phyloP scores from a whole-genome alignment of 2,329 filamentous ascomycete species.

The Triangularia setosa region DNA sequence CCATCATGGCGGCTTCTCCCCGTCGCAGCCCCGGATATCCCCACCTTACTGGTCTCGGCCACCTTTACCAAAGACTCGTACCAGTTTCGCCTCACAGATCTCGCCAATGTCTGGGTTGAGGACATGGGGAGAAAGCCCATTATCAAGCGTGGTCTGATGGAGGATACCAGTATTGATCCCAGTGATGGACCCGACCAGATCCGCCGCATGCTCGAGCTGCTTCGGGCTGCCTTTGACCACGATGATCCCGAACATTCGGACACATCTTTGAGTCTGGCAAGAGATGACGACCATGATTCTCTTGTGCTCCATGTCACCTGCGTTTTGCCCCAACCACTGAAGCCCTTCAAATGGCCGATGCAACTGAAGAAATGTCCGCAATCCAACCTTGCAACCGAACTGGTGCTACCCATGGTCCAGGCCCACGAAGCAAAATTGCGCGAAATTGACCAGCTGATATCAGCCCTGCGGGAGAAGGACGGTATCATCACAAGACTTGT shows the following conservation, averaged over 20 bases:
- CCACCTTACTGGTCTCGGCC: conserved; percentile 61
- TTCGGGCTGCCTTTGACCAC: conserved; percentile 50
- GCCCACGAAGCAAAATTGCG: conserved; percentile 38
- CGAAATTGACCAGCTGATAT: conserved; percentile 42
- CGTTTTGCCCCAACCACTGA: conserved; percentile 58
- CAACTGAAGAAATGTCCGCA: conserved; percentile 46
- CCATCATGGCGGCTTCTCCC: conserved; percentile 48
- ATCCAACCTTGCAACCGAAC: conserved; percentile 42
- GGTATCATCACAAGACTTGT: conserved; percentile 46
- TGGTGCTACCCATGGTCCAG: conserved; percentile 51
- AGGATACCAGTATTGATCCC: conserved; percentile 70
- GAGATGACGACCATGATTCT: conserved; percentile 36
- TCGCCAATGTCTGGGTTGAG: conserved; percentile 71
- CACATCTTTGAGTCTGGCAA: conserved; percentile 43
- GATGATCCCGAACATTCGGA: conserved; percentile 41
- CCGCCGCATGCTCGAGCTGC: conserved; percentile 60
- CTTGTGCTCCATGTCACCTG: conserved; percentile 55
- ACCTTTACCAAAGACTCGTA: conserved; percentile 54
- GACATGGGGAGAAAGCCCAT: conserved; percentile 58
- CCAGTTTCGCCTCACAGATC: conserved; percentile 63
- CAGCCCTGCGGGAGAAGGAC: conserved; percentile 48
- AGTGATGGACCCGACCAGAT: conserved; percentile 66
- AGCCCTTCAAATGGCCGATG: conserved; percentile 63
- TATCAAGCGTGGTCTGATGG: conserved; percentile 55
- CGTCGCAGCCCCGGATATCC: conserved; percentile 42